Percentiles rank a stretch among this genome's conserved stretches.
phyloP scores from a whole-genome alignment of 2,329 filamentous ascomycete species.

The Fusarium tricinctum region DNA sequence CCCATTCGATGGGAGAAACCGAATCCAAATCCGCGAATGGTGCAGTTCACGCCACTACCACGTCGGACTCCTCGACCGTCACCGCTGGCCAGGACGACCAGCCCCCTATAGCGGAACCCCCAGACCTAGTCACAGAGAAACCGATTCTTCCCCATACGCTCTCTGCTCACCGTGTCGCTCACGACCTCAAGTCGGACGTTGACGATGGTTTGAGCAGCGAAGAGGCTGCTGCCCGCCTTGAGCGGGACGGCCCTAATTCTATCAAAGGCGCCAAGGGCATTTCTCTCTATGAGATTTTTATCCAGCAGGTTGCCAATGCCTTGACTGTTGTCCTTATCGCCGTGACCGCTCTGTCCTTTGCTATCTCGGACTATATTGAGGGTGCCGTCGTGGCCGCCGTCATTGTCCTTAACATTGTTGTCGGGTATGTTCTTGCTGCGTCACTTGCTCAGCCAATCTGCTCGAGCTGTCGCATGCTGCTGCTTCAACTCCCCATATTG shows the following conservation, averaged over 20 bases:
- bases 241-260: constrained; percentile 76
- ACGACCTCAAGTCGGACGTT: constrained; percentile 59
- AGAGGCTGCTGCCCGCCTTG: constrained; percentile 75
- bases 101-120: constrained; percentile 58
- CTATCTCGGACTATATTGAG: constrained; percentile 74
- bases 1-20: constrained; percentile 60
- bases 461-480: constrained; percentile 40
- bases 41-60: constrained; percentile 57
- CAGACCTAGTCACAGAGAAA: constrained; percentile 56
- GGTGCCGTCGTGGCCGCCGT: constrained; percentile 74
- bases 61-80: constrained; percentile 56
- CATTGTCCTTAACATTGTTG: constrained; percentile 76
- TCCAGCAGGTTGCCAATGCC: constrained; percentile 83
- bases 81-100: constrained; percentile 55
- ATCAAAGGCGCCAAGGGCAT: constrained; percentile 79
- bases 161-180: constrained; percentile 54
- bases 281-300: constrained; percentile 80
- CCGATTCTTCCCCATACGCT: constrained; percentile 55
- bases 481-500: constrained; percentile 33
- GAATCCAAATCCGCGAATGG: constrained; percentile 57
- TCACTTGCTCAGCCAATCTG: constrained; percentile 39
- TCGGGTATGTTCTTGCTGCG: constrained; percentile 65
- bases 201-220: constrained; percentile 72
- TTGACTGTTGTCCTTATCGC: constrained; percentile 81
- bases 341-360: constrained; percentile 78